Evolutionary conservation across 805 yeast genomes (phyloP), one percentile per base, ranked within the genome.

Genomic region (Cephaloascus albidus): DNA sequence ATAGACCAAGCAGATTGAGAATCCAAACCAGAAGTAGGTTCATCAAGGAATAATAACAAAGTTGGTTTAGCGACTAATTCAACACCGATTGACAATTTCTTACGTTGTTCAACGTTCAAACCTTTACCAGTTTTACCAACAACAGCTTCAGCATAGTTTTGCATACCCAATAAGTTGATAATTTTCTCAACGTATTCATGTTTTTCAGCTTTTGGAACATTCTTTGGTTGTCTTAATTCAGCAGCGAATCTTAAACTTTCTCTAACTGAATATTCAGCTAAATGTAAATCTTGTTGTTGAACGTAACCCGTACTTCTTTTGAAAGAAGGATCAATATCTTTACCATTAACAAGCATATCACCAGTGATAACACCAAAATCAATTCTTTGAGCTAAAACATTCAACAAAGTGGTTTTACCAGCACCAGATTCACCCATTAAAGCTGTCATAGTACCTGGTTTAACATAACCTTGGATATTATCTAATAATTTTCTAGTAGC

Each of bases 371-470:
- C 72, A 55, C 83, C 83, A 57, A 65, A 63, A 32, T 72, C 69
- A 43, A 70, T 64, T 54, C 81, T 61, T 47, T 71, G 74, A 35
- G 79, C 72, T 41, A 74, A 57, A 17, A 68, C 68, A 52, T 75
- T 76, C 46, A 75, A 60, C 40, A 75, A 54, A 10, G 80, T 75
- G 10, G 80, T 75, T 48, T 75, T 75, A 51, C 81, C 80, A 20
- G 79, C 79, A 53, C 81, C 80, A n/a, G 80, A 73, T 36, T 73
- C 78, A 47, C 81, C 81, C 78, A 75, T 73, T 20, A 75, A 54
- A 10, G 72, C 75, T 18, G 74, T 69, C 43, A 70, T 53, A 16
- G 62, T 58, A 18, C 72, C 72, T 0, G 69, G 68, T 33, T 54
- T 46, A 46, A 53, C 40, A 32, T 10, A 83, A 38, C 90, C 90